A percentile compares a stretch with the other conserved stretches of the same genome.
These are phyloP conservation scores for Fomitopsis palustris DNA, from an alignment of 1,284 basidiomycete genomes.

Conservation along the genomic window DNA sequence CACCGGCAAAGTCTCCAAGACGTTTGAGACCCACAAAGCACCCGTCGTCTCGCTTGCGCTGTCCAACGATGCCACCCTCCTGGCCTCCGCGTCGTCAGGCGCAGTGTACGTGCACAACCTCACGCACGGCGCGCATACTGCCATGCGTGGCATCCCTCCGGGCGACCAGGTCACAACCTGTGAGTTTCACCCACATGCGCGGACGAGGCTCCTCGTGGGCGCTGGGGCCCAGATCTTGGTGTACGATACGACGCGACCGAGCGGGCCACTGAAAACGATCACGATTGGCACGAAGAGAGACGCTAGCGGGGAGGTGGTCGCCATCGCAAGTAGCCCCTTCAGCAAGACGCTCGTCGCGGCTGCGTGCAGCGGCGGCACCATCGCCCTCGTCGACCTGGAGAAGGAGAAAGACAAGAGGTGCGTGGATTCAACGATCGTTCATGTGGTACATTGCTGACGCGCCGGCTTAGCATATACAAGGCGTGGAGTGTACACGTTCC, in stretches of 20 bases:
- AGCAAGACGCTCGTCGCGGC: slow-evolving; percentile 65
- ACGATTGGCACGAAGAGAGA: slow-evolving; percentile 45
- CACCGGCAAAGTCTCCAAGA: slow-evolving; percentile 49
- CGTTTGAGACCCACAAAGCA: slow-evolving; percentile 59
- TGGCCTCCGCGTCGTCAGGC: slow-evolving; percentile 50
- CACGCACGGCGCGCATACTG: slow-evolving; percentile 44
- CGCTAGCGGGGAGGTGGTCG: slow-evolving; percentile 40
- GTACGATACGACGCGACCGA: slow-evolving; percentile 59
- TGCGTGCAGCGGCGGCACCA: slow-evolving; percentile 47
- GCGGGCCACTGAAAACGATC: slow-evolving; percentile 50
- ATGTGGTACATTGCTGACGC: neutral
- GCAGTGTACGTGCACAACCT: slow-evolving; percentile 61
- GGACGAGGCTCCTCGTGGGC: slow-evolving; percentile 54
- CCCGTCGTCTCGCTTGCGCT: slow-evolving; percentile 49
- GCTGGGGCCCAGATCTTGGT: slow-evolving; percentile 50
- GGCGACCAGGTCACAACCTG: slow-evolving; percentile 39
- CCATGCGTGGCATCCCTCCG: slow-evolving; percentile 48
- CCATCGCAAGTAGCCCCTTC: slow-evolving; percentile 63
- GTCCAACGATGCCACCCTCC: slow-evolving; percentile 52
- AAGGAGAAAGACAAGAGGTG: slow-evolving; percentile 59
- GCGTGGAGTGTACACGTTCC: slow-evolving; percentile 35
- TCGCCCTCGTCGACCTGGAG: slow-evolving; percentile 63
- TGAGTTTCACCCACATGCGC: slow-evolving; percentile 57
- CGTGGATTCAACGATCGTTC: neutral
- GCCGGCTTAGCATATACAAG: neutral